Base-by-base conservation (phyloP, 257 asterid species). In the Jacaranda mimosifolia region DNA sequence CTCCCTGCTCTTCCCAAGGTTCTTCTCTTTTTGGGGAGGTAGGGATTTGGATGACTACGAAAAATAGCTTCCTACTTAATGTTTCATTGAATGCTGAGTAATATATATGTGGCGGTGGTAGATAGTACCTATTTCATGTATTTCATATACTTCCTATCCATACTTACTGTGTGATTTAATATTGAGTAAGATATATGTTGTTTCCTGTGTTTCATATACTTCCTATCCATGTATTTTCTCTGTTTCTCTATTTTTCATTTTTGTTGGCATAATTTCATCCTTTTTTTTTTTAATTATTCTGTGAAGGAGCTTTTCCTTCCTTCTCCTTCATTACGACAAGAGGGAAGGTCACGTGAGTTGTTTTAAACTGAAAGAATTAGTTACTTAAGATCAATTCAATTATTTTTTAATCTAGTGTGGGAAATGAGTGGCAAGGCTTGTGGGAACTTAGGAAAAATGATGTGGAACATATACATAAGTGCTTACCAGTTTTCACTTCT, bases 401-500 rank as follows among this genome's bases (percentile, higher is more conserved):
- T 39, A 42, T 81, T 76, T 60, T 64, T 73, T 70, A 56, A 48
- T 15, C 48, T 64, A 38, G 71, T 74, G 65, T 19, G 79, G 53
- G 77, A 75, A 65, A 86, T 85, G 88, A 85, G 81, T 81, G 70
- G 90, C 80, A 79, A 85, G 79, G 82, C 76, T 82, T 66, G 77
- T 79, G 86, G 83, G 74, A 83, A 81, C 76, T 75, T 68, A 63
- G 87, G 87, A 72, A 88, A 82, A 81, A 87, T 83, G 89, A 76
- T 77, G 69, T 72, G 76, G 73, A 70, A 80, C 43, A 77, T 85
- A 42, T 79, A 72, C 83, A 21, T 53, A 26, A 83, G 88, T 48
- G 79, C 85, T 56, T 88, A 85, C 85, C 89, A 83, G 39, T 87
- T 86, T 82, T 87, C 91, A 53, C 89, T 90, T 68, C 84, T 82